Percentiles rank a stretch among this genome's conserved stretches.
phyloP scores from a whole-genome alignment of 352 stramenopile species.

The Phytophthora foliorum region DNA sequence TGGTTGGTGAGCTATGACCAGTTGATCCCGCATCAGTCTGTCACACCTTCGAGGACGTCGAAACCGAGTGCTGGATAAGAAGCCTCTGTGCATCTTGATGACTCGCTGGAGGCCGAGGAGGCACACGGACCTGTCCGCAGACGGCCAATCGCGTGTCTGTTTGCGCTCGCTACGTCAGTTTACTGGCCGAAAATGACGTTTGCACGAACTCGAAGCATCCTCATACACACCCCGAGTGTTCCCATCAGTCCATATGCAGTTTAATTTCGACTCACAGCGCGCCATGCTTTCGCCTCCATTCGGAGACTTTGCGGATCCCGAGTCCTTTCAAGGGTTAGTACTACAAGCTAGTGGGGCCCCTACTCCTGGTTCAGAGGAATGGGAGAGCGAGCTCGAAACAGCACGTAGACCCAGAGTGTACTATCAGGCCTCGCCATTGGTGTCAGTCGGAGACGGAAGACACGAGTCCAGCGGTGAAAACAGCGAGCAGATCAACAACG shows the following conservation, averaged over 20 bases:
- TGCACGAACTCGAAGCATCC: not conserved
- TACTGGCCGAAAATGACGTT: conserved; percentile 7
- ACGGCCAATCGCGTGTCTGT: conserved; percentile 12
- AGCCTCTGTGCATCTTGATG: no score
- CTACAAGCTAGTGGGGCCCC: conserved; percentile 3
- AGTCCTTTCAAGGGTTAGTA: conserved; percentile 12
- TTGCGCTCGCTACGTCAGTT: not conserved
- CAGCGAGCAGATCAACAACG: not conserved
- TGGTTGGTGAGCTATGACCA: no score
- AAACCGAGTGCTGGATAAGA: no score
- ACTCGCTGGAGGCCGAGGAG: no score
- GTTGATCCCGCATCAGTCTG: no score
- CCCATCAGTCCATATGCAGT: not conserved
- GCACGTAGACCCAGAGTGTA: not conserved
- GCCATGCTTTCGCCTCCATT: not conserved
- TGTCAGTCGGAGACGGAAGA: not conserved
- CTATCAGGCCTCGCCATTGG: not conserved
- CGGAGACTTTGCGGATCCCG: not conserved
- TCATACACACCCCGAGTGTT: no score
- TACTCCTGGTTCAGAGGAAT: conserved; percentile 1
- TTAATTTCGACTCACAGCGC: not conserved
- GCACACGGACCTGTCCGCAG: not conserved
- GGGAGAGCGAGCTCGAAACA: conserved; percentile 5
- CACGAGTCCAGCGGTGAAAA: not conserved
- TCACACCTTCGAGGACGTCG: no score